Conservation (phyloP, 2,329 filamentous ascomycete genomes). For the Ophiocordyceps robertsii region DNA sequence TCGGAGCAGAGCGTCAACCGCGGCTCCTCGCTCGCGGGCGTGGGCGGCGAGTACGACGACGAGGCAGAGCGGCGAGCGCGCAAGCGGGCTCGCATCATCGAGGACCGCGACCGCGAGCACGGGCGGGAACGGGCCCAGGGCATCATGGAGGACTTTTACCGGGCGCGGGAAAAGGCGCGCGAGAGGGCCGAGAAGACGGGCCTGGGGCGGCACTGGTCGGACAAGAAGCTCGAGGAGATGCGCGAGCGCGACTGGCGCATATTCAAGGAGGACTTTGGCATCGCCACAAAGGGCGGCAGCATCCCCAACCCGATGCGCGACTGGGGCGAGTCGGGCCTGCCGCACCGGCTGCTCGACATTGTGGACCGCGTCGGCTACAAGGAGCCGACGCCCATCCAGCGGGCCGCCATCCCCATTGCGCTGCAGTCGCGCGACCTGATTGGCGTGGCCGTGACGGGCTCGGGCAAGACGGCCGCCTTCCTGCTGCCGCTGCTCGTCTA, state of each 20-base stretch:
- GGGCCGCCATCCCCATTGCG: constrained; percentile 90
- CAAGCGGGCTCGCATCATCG: constrained; percentile 54
- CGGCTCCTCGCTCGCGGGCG: constrained; percentile 29
- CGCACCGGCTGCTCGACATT: constrained; percentile 64
- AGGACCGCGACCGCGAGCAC: constrained; percentile 61
- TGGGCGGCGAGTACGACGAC: constrained; percentile 37
- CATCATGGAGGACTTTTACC: constrained; percentile 70
- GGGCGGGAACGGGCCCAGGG: constrained; percentile 65
- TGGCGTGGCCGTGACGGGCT: constrained; percentile 94
- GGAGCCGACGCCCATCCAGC: constrained; percentile 83
- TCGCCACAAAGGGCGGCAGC: constrained; percentile 79
- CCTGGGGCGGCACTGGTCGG: constrained; percentile 87
- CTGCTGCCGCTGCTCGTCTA: constrained; percentile 85
- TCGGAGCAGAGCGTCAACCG: constrained; percentile 15
- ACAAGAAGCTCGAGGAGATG: constrained; percentile 89
- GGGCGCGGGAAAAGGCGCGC: constrained; percentile 45
- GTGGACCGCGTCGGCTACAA: constrained; percentile 77
- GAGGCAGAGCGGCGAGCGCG: constrained; percentile 39
- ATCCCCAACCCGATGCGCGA: constrained; percentile 95
- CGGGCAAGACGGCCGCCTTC: constrained; percentile 95
- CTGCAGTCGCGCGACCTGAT: constrained; percentile 91
- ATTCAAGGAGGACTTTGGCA: constrained; percentile 98
- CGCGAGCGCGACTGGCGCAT: constrained; percentile 97
- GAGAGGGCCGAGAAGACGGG: constrained; percentile 61
- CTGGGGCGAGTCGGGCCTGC: constrained; percentile 77